These are phyloP conservation scores for Heliocybe sulcata DNA, from an alignment of 1,284 basidiomycete genomes.

Conservation along the genomic window DNA sequence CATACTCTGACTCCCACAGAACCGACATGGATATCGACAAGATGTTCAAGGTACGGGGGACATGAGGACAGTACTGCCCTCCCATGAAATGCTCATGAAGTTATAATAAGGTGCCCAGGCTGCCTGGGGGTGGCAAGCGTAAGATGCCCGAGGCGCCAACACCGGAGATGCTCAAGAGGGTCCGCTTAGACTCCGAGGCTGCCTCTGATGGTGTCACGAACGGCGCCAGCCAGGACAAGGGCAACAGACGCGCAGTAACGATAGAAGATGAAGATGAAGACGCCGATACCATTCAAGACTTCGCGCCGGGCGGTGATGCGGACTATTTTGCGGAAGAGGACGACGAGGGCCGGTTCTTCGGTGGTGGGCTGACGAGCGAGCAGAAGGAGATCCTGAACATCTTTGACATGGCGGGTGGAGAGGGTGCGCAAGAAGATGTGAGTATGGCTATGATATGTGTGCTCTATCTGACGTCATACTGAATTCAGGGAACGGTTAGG, in stretches of 20 bases:
- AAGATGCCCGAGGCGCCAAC: slow-evolving; percentile 80
- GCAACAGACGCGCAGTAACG: slow-evolving; percentile 36
- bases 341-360: slow-evolving; percentile 89
- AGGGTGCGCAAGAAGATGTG: slow-evolving; percentile 64
- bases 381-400: slow-evolving; percentile 90
- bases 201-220: slow-evolving; percentile 6
- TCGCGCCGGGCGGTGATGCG: slow-evolving; percentile 78
- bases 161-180: slow-evolving; percentile 74
- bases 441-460: slow-evolving; percentile 22
- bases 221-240: slow-evolving; percentile 14
- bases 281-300: slow-evolving; percentile 39
- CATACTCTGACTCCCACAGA: no score
- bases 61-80: background rate
- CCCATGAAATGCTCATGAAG: slow-evolving; percentile 3
- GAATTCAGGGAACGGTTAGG: slow-evolving; percentile 27
- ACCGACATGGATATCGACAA: slow-evolving; percentile 73
- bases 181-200: slow-evolving; percentile 42
- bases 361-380: slow-evolving; percentile 82
- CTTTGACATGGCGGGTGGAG: slow-evolving; percentile 67
- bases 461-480: slow-evolving; percentile 20
- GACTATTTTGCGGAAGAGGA: slow-evolving; percentile 90
- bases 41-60: slow-evolving; percentile 63
- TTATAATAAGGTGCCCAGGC: slow-evolving; percentile 54
- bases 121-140: slow-evolving; percentile 66
- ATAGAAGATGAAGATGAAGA: slow-evolving; percentile 54